Percentiles rank a stretch among this genome's conserved stretches.
These are phyloP conservation scores for Beauveria asiatica DNA, from an alignment of 2,329 filamentous ascomycete species.

Conservation along the genomic window DNA sequence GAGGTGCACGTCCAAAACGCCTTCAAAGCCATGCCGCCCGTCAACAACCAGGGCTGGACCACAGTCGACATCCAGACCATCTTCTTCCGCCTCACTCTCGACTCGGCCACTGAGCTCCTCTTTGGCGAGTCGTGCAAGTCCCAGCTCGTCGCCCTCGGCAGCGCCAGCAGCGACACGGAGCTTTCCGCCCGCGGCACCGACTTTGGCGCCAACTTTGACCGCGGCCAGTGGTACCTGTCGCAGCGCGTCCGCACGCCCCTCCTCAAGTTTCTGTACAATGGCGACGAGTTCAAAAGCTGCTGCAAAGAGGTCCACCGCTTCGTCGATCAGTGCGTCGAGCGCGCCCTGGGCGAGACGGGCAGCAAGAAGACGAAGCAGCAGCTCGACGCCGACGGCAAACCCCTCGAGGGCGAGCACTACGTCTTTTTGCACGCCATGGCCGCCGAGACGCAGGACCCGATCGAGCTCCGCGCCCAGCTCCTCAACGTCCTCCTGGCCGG, in stretches of 20 bases:
- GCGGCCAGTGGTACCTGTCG: conserved; percentile 33
- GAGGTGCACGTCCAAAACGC: conserved; percentile 29
- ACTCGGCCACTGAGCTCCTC: conserved; percentile 46
- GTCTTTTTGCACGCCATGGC: conserved; percentile 25
- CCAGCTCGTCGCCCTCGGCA: conserved; percentile 18
- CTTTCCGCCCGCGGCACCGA: conserved; percentile 16
- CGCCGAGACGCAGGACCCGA: conserved; percentile 24
- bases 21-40: conserved; percentile 16
- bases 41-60: conserved; percentile 27
- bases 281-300: conserved; percentile 53
- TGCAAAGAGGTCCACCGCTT: conserved; percentile 59
- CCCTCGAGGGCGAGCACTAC: conserved; percentile 17
- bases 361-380: conserved; percentile 4
- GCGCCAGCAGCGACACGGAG: conserved; percentile 19
- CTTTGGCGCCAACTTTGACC: conserved; percentile 26
- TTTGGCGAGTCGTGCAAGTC: conserved; percentile 48
- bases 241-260: conserved; percentile 43
- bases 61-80: conserved; percentile 36
- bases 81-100: conserved; percentile 41
- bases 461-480: conserved; percentile 22
- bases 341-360: conserved; percentile 30
- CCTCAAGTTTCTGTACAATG: conserved; percentile 37
- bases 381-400: not conserved
- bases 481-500: conserved; percentile 39
- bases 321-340: conserved; percentile 57